phyloP scores from a whole-genome alignment of 2,329 filamentous ascomycete species.

The Botrytis tulipae region DNA sequence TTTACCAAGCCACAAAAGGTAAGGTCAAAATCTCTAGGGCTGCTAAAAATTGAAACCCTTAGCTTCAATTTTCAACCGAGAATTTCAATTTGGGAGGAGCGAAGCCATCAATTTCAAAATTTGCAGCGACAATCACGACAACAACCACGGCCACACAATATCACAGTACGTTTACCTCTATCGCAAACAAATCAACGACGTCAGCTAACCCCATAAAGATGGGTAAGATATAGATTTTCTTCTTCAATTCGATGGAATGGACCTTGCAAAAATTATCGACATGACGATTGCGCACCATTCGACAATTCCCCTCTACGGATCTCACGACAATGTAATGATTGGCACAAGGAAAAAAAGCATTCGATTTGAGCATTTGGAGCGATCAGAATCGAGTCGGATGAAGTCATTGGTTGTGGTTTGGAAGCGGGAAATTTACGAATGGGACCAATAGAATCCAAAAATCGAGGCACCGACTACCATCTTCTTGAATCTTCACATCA shows the following conservation, averaged over 20 bases:
- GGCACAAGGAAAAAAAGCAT: neutral
- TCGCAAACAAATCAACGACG: constrained; percentile 28
- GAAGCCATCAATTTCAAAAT: constrained; percentile 23
- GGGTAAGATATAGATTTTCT: constrained; percentile 53
- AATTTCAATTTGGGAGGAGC: constrained; percentile 20
- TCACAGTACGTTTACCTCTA: constrained; percentile 48
- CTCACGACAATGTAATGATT: neutral
- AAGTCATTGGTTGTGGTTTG: neutral
- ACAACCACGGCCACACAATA: constrained; percentile 44
- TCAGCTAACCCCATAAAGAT: constrained; percentile 49
- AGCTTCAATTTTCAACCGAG: constrained; percentile 22
- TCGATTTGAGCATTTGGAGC: neutral
- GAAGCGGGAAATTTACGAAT: neutral
- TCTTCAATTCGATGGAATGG: constrained; percentile 9
- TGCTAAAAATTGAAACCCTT: constrained; percentile 20
- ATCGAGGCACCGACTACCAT: neutral
- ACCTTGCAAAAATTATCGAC: neutral
- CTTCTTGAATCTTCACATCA: neutral
- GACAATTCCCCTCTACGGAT: neutral
- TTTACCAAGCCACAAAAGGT: constrained; percentile 14
- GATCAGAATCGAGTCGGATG: neutral
- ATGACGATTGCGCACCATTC: constrained; percentile 1
- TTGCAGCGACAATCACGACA: constrained; percentile 42
- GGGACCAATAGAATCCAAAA: neutral
- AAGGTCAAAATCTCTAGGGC: constrained; percentile 19